Percentiles rank a stretch among this genome's conserved stretches.
Evolutionary conservation across 2,329 filamentous ascomycete genomes (phyloP).

Genomic region (Colletotrichum spinosum): DNA sequence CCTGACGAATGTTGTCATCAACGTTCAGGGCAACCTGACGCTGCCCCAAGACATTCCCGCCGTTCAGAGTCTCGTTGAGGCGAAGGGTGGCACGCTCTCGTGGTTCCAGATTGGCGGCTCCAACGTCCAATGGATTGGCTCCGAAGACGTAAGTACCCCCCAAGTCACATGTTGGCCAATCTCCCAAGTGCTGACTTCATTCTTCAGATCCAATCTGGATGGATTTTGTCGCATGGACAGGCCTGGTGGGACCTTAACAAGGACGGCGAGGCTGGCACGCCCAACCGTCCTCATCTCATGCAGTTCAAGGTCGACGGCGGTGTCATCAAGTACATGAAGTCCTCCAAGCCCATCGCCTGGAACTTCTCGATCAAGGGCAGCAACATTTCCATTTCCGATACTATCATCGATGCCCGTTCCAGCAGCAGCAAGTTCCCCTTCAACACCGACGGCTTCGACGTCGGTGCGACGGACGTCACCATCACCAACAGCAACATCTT

Average conservation of each 20-base stretch:
- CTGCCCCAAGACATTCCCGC: constrained; percentile 53
- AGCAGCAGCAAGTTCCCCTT: constrained; percentile 52
- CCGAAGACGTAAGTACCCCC: constrained; percentile 44
- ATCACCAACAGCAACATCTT: constrained; percentile 48
- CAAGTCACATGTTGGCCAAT: not conserved
- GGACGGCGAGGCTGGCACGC: constrained; percentile 50
- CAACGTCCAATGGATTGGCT: constrained; percentile 48
- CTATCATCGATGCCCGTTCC: constrained; percentile 53
- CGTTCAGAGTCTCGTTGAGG: constrained; percentile 49
- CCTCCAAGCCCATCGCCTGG: constrained; percentile 57
- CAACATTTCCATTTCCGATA: constrained; percentile 53
- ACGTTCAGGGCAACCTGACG: constrained; percentile 56
- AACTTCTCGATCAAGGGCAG: constrained; percentile 52
- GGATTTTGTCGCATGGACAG: constrained; percentile 59
- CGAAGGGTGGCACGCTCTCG: constrained; percentile 44
- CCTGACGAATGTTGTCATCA: constrained; percentile 55
- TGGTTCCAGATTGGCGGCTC: constrained; percentile 53
- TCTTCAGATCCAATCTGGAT: constrained; percentile 46
- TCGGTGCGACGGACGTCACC: constrained; percentile 45
- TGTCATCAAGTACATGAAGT: constrained; percentile 53
- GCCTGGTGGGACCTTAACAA: constrained; percentile 58
- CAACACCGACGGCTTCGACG: constrained; percentile 52
- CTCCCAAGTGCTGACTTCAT: not conserved
- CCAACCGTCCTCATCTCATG: constrained; percentile 54
- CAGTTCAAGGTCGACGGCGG: constrained; percentile 50